Base-by-base conservation (phyloP, 306 rosid species). In the Pterocarpus macrocarpus region DNA sequence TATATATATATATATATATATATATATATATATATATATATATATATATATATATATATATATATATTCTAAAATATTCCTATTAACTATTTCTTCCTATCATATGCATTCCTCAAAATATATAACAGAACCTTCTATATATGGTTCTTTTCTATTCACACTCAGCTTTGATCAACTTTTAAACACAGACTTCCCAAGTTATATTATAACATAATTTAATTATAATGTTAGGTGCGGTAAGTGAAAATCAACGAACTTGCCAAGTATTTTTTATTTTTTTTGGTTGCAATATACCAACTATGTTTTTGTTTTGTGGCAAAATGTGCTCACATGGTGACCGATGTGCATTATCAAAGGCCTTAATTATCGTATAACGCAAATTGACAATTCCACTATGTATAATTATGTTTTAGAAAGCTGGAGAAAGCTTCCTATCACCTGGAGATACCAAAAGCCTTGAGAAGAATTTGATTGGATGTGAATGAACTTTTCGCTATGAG, bases 381-480 rank as follows among this genome's bases (percentile, higher is more conserved):
- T 78, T 83, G 86, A 75, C 53, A 63, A 59, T 66, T 43, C 33
- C 77, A n/a, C 38, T 41, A 53, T 57, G 61, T 30, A 84, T 84
- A 79, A 80, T 85, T 78, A 73, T 66, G 86, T 76, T 57, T 82
- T 82, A 62, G 80, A 72, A 82, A 80, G 63, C 8, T 64, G 34
- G 36, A 30, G 73, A 71, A 64, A 49, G 79, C 45, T 83, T 83
- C 77, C 71, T 44, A 73, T 68, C 82, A 79, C 92, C 84, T 83
- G 83, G 79, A 81, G 80, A 84, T 68, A 85, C 72, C 56, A 85
- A 86, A 62, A 81, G 87, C 89, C 85, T 87, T 49, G 88, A 90
- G 90, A 79, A 85, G 83, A 71, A 64, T 85, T 81, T 79, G 85
- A 89, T 85, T 90, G 90, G 89, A 85, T 52, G 67, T 73, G 73